phyloP scores from a whole-genome alignment of 2,329 filamentous ascomycete species.

The Pseudogymnoascus sp. region DNA sequence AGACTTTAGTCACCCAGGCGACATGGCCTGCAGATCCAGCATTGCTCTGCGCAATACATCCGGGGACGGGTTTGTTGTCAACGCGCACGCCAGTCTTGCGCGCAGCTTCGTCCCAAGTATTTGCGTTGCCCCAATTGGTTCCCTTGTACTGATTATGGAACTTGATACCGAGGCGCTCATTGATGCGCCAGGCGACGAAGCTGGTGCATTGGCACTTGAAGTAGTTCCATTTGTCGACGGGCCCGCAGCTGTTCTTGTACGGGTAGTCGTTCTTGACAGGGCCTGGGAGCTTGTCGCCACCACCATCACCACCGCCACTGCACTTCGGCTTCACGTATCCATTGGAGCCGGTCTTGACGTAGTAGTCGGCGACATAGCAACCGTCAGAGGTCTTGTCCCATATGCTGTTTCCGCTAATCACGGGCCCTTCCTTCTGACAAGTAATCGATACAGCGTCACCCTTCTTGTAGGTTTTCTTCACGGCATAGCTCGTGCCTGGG shows the following conservation, averaged over 20 bases:
- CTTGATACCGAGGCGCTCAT: slow-evolving; percentile 9
- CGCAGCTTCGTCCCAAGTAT: slow-evolving; percentile 1
- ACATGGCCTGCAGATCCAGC: slow-evolving; percentile 9
- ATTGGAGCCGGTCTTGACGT: slow-evolving; percentile 20
- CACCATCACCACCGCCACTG: neutral
- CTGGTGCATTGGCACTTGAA: slow-evolving; percentile 13
- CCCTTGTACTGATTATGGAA: slow-evolving; percentile 11
- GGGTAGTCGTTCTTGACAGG: neutral
- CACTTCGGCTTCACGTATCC: neutral
- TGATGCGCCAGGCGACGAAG: slow-evolving; percentile 12
- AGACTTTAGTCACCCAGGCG: slow-evolving; percentile 8
- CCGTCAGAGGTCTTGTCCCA: slow-evolving; percentile 24
- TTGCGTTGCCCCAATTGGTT: neutral
- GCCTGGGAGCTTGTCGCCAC: neutral
- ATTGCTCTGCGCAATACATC: slow-evolving; percentile 13
- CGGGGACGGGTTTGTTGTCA: slow-evolving; percentile 10
- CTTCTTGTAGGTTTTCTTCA: slow-evolving; percentile 12
- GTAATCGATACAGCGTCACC: slow-evolving; percentile 4
- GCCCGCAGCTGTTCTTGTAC: neutral
- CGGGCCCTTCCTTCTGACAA: slow-evolving; percentile 9
- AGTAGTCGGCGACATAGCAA: slow-evolving; percentile 25
- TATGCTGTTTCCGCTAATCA: slow-evolving; percentile 16
- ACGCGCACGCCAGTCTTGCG: slow-evolving; percentile 5
- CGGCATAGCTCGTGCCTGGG: slow-evolving; percentile 16
- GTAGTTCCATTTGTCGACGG: slow-evolving; percentile 9